A percentile compares a stretch with the other conserved stretches of the same genome.
These are phyloP conservation scores for Catunica adiposa DNA, from an alignment of 2,329 filamentous ascomycete species.

Conservation along the genomic window DNA sequence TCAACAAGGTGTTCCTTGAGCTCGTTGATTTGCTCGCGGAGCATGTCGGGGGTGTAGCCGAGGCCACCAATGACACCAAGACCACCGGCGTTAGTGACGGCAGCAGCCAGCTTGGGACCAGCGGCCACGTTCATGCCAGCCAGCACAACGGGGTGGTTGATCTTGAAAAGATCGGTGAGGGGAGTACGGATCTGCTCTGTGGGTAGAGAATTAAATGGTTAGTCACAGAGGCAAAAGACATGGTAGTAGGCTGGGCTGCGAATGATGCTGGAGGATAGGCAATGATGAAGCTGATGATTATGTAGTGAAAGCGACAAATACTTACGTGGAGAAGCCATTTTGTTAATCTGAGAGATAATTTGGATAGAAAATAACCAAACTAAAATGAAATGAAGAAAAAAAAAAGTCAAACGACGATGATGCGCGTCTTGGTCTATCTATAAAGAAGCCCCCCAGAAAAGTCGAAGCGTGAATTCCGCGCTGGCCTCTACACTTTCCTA, in stretches of 20 bases:
- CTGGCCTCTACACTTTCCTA: not conserved
- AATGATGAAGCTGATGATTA: too few relatives aligned
- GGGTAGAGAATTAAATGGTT: not conserved
- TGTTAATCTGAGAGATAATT: slow-evolving; percentile 17
- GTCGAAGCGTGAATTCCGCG: not conserved
- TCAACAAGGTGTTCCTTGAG: slow-evolving; percentile 75
- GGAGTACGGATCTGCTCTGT: slow-evolving; percentile 55
- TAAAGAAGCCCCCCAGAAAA: not conserved
- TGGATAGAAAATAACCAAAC: slow-evolving; percentile 10
- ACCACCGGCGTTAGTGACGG: slow-evolving; percentile 91
- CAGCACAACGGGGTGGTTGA: slow-evolving; percentile 89
- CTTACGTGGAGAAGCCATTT: slow-evolving; percentile 71
- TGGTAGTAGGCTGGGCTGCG: not conserved
- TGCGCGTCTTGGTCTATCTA: not conserved
- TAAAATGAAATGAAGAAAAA: slow-evolving; percentile 11
- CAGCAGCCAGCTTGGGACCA: slow-evolving; percentile 86
- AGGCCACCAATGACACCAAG: slow-evolving; percentile 92
- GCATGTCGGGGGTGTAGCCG: slow-evolving; percentile 93
- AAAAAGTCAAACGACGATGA: not conserved
- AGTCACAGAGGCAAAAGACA: not conserved
- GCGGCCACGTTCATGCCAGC: slow-evolving; percentile 99
- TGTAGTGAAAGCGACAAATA: too few relatives aligned
- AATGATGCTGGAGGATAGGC: not conserved
- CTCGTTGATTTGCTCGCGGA: slow-evolving; percentile 85
- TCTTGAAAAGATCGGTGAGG: slow-evolving; percentile 89